Conservation (phyloP, 768 basidiomycete genomes). For the Pleurotus sapidus region DNA sequence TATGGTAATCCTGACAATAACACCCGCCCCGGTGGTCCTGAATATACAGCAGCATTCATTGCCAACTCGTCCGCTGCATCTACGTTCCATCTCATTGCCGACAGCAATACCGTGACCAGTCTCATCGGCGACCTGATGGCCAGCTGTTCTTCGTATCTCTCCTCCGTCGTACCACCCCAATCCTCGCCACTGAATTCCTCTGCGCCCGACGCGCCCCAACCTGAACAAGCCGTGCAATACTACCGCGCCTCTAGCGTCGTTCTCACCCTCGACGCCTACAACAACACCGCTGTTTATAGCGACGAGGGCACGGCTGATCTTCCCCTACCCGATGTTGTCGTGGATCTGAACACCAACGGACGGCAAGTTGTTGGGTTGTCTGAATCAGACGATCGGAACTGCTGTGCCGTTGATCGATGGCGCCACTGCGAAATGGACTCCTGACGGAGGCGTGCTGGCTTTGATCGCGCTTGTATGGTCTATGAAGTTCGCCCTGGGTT, state of each 20-base stretch:
- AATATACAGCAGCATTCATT: conserved; percentile 33
- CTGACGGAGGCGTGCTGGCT: neutral
- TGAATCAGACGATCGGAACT: conserved; percentile 51
- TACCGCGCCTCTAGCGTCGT: conserved; percentile 56
- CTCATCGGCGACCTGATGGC: conserved; percentile 33
- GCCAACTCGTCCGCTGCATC: conserved; percentile 31
- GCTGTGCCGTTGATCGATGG: conserved; percentile 22
- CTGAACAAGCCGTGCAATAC: conserved; percentile 54
- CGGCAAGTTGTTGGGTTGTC: conserved; percentile 38
- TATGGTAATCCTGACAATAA: conserved; percentile 42
- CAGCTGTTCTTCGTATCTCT: conserved; percentile 37
- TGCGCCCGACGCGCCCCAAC: conserved; percentile 21
- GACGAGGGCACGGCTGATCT: conserved; percentile 30
- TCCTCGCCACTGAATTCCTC: conserved; percentile 27
- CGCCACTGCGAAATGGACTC: neutral
- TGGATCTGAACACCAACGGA: conserved; percentile 34
- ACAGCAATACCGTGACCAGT: conserved; percentile 39
- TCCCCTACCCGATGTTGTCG: conserved; percentile 33
- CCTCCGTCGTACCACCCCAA: conserved; percentile 21
- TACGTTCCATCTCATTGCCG: conserved; percentile 41
- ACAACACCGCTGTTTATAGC: conserved; percentile 48
- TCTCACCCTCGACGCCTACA: conserved; percentile 57
- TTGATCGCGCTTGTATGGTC: neutral
- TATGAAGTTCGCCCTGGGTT: neutral
- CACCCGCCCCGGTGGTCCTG: conserved; percentile 44